phyloP scores from a whole-genome alignment of 2,329 filamentous ascomycete species.

The Aureobasidium leucospermi region DNA sequence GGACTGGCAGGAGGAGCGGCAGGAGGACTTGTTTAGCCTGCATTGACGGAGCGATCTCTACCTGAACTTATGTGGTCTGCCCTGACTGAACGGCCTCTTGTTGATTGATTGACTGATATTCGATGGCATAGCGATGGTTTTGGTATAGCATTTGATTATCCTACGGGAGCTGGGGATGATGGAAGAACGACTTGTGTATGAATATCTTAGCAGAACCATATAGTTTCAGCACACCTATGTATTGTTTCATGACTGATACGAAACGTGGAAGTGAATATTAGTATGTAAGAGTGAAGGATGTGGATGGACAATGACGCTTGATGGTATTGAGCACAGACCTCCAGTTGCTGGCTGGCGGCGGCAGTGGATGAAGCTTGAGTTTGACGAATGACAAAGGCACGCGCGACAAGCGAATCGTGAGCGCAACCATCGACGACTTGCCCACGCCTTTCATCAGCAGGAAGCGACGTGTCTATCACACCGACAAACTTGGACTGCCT shows the following conservation, averaged over 20 bases:
- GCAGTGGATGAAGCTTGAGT: background rate
- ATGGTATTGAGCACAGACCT: constrained; percentile 11
- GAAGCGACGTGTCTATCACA: background rate
- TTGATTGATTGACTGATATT: background rate
- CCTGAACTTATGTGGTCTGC: constrained; percentile 7
- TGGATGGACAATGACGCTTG: background rate
- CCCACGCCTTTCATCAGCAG: background rate
- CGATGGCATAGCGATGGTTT: constrained; percentile 9
- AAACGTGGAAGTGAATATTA: background rate
- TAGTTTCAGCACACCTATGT: background rate
- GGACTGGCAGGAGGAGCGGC: background rate
- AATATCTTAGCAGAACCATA: too few species aligned
- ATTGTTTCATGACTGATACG: background rate
- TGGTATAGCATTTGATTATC: background rate
- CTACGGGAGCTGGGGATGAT: background rate
- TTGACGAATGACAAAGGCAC: background rate
- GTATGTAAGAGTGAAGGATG: background rate
- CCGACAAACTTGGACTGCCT: background rate
- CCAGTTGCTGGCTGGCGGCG: background rate
- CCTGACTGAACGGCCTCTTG: background rate
- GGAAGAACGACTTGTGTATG: background rate
- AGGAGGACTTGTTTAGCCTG: constrained; percentile 9
- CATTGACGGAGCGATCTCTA: background rate
- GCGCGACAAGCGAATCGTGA: background rate
- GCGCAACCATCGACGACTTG: background rate